Evolutionary conservation across 2,329 filamentous ascomycete genomes (phyloP), one percentile per base, ranked within the genome.

Genomic region (Emydomyces testavorans): DNA sequence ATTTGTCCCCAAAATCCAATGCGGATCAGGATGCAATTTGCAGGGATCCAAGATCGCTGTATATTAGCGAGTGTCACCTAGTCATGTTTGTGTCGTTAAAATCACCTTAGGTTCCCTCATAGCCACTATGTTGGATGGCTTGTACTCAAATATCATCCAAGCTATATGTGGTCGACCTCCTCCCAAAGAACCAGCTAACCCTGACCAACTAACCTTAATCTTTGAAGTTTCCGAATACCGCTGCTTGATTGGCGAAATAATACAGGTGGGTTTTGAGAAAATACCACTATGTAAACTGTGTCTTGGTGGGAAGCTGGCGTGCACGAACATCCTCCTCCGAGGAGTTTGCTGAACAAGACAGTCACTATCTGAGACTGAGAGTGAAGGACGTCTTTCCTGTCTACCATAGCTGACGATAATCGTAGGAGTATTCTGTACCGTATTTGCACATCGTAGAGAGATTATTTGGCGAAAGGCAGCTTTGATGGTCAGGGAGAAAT

Each of bases 41-140:
- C 45, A 47, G 16, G 45, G 45, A 40, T 47, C 35, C 7, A 24
- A 6, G 24, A n/a, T n/a, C n/a, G 24, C 36, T 21, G 18, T 38
- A 24, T 31, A 20, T 38, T 47, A 47, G 45, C 45, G 36, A 47
- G 36, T 40, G 45, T 26, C 32, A 47, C 36, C 45, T 40, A 13
- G 36, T 38, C 23, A 26, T 46, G 10, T 45, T 8, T 41, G 23
- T 21, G 36, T 24, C 32, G n/a, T n/a, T n/a, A n/a, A n/a, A n/a
- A n/a, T n/a, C n/a, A n/a, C n/a, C n/a, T n/a, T n/a, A n/a, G n/a
- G n/a, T 31, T 31, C 13, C 21, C 24, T 29, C 38, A n/a, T 31
- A 32, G n/a, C n/a, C 29, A 31, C 29, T 10, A 31, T 8, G 29
- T 31, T 11, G n/a, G n/a, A n/a, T n/a, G n/a, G n/a, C n/a, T n/a